Percentiles rank a stretch among this genome's conserved stretches.
Conservation (phyloP, 2,329 filamentous ascomycete species). For the Aspergillus felis region DNA sequence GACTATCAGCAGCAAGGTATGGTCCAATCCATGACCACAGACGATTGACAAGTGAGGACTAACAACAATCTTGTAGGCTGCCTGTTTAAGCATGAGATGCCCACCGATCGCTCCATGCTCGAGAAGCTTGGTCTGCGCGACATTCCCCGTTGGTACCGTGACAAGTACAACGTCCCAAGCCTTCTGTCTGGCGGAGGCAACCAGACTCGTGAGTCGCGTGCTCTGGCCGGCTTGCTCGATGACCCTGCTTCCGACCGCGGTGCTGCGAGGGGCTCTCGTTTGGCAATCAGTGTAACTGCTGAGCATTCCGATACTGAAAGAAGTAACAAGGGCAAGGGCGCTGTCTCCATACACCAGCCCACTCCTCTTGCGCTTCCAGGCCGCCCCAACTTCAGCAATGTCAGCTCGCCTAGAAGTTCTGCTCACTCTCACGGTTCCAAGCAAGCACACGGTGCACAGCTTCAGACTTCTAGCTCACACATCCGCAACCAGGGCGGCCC, state of each 20-base stretch:
- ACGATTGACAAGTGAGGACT: neutral
- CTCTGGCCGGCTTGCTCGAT: conserved; percentile 9
- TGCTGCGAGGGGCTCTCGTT: conserved; percentile 13
- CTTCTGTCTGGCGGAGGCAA: conserved; percentile 20
- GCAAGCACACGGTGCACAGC: conserved; percentile 4
- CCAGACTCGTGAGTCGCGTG: conserved; percentile 15
- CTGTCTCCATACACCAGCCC: neutral
- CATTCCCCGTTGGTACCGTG: conserved; percentile 55
- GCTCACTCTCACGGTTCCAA: conserved; percentile 10
- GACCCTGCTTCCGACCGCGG: conserved; percentile 14
- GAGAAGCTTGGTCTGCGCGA: conserved; percentile 62
- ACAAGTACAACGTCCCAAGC: conserved; percentile 39
- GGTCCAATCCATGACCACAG: conserved; percentile 1
- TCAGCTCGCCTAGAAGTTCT: conserved; percentile 6
- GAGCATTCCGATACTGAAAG: conserved; percentile 11
- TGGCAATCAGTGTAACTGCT: conserved; percentile 8
- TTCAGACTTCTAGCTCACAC: neutral
- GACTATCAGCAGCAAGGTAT: conserved; percentile 72
- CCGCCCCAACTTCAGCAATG: neutral
- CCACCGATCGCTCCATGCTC: conserved; percentile 62
- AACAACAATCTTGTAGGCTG: conserved; percentile 53
- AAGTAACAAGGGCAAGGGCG: conserved; percentile 8
- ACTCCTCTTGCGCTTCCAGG: neutral
- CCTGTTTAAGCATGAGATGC: conserved; percentile 89
- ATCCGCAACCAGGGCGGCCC: neutral